phyloP scores from a whole-genome alignment of 2,329 filamentous ascomycete species.

The Paraphoma sp. region DNA sequence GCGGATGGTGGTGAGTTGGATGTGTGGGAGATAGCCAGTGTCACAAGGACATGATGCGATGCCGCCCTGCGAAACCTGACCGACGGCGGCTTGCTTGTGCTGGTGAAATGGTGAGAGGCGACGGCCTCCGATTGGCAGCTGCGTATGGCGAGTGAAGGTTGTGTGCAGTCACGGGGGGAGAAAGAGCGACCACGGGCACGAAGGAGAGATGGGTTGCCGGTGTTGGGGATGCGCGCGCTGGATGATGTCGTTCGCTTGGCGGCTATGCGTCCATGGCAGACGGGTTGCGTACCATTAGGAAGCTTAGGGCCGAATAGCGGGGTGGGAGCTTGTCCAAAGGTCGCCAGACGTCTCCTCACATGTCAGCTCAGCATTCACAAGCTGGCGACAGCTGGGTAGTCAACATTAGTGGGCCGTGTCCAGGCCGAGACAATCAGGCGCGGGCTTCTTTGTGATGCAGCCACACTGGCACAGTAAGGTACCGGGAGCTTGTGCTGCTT shows the following conservation, averaged over 20 bases:
- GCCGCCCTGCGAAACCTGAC: conserved; percentile 22
- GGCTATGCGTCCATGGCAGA: conserved; percentile 18
- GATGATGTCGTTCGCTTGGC: conserved; percentile 37
- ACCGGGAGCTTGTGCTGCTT: conserved; percentile 24
- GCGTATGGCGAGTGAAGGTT: conserved; percentile 21
- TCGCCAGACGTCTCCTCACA: conserved; percentile 12
- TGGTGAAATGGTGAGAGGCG: conserved; percentile 2
- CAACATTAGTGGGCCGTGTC: neutral
- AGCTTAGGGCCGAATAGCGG: conserved; percentile 23
- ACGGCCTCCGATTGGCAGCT: conserved; percentile 14
- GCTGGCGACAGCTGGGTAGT: conserved; percentile 1
- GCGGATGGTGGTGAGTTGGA: conserved; percentile 19
- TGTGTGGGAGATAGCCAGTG: conserved; percentile 36
- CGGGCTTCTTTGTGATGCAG: conserved; percentile 19
- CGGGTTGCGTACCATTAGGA: conserved; percentile 13
- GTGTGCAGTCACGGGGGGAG: neutral
- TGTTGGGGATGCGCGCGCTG: conserved; percentile 15
- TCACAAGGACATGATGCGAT: conserved; percentile 49
- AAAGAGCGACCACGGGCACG: conserved; percentile 4
- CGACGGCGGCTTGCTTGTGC: conserved; percentile 9
- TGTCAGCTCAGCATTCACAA: conserved; percentile 15
- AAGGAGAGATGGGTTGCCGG: conserved; percentile 5
- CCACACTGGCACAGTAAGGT: conserved; percentile 19
- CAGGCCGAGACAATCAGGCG: conserved; percentile 8
- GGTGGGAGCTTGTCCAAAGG: conserved; percentile 13